Conservation (phyloP, 192 early-diverging fungal species). For the Pilaira anomala region DNA sequence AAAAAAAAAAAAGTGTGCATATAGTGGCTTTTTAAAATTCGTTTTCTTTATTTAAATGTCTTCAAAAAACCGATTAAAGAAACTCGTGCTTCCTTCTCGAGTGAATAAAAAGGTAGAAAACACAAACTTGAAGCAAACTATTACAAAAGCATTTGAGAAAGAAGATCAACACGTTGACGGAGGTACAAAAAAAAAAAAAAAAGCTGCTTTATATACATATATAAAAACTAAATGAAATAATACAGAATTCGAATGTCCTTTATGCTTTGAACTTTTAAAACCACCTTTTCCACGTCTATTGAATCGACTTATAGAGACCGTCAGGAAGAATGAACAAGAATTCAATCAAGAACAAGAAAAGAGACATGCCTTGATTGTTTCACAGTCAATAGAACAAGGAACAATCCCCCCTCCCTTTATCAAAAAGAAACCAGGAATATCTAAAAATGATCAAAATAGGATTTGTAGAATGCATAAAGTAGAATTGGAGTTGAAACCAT, state of each 20-base stretch:
- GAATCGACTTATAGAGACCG: neutral
- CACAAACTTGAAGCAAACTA: too few species aligned
- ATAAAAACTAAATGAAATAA: too few species aligned
- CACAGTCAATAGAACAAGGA: neutral
- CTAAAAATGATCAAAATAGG: conserved; percentile 1
- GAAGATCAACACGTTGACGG: too few species aligned
- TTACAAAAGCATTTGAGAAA: too few species aligned
- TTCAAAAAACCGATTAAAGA: too few species aligned
- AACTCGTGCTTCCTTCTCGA: too few species aligned
- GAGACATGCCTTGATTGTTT: neutral
- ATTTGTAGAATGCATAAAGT: conserved; percentile 49
- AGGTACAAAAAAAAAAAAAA: too few species aligned
- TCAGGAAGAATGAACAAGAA: neutral
- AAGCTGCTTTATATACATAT: too few species aligned
- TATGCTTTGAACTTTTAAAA: neutral
- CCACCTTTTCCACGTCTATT: neutral
- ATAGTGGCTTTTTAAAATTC: too few species aligned
- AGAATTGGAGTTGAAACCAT: conserved; percentile 37
- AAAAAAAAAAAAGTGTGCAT: too few species aligned
- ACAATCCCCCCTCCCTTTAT: neutral
- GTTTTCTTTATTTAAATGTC: too few species aligned
- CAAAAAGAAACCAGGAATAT: neutral
- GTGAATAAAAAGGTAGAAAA: too few species aligned
- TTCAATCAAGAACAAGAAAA: neutral
- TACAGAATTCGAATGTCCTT: neutral